Base-by-base conservation (phyloP, 164 flowering plant species). In the Tinospora cordifolia region DNA sequence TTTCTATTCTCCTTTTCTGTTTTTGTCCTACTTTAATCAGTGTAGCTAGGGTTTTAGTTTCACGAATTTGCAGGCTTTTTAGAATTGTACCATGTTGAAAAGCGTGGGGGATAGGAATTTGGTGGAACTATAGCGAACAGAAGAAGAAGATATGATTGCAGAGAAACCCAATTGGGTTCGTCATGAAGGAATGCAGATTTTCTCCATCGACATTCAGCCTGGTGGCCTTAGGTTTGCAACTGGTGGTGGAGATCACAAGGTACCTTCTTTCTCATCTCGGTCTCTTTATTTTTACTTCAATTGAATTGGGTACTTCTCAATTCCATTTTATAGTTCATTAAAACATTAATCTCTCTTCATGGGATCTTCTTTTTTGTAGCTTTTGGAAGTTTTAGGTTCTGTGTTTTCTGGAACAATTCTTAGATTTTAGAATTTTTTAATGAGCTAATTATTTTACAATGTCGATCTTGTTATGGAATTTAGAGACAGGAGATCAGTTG, bases 221-320 rank as follows among this genome's bases (percentile, higher is more conserved):
- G 96, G 96, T 75, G 93, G 90, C 0, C 87, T 83, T 65, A 81
- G 98, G 84, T 87, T 94, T 80, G 97, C 97, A 21, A 91, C 98
- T 76, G 97, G 97, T 38, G 98, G 98, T 49, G 98, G 98, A 70
- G 98, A 94, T 79, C 97, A 92, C 72, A 94, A 93, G 97, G 98
- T 90, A 72, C 13, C 17, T 0, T 26, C 34, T 63, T 64, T n/a
- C 66, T 63, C 68, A 19, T 76, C 54, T 67, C 63, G 71, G 58
- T 63, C 19, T 10, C n/a, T 30, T 54, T 69, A 46, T 0, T 60
- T 70, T 65, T 7, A 19, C 26, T 62, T 54, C 1, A 74, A 57
- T 74, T 38, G 5, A 17, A 27, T 57, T 69, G 66, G 72, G 63
- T 73, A 47, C 8, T 26, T 63, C 12, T 27, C 15, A 22, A 39